A percentile compares a stretch with the other conserved stretches of the same genome.
phyloP scores from a whole-genome alignment of 2,329 filamentous ascomycete genomes.

The Colletotrichum endophyticum region DNA sequence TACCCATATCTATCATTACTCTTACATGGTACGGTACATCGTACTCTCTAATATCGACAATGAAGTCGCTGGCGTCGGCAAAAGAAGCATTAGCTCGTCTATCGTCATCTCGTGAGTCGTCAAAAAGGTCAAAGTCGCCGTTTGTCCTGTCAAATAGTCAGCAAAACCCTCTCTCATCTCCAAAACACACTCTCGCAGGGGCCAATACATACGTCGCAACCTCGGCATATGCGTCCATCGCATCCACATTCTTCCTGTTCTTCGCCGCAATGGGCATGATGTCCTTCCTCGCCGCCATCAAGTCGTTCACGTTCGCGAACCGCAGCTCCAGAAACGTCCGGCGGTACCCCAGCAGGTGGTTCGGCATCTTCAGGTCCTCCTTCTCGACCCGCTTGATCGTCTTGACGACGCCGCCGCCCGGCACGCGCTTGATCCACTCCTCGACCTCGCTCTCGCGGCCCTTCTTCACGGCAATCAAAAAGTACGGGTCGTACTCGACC shows the following conservation, averaged over 20 bases:
- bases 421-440: constrained; percentile 86
- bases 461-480: constrained; percentile 87
- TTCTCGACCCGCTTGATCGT: constrained; percentile 79
- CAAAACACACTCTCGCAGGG: not conserved
- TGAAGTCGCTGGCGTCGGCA: constrained; percentile 92
- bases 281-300: constrained; percentile 82
- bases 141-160: constrained; percentile 60
- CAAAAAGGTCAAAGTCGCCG: constrained; percentile 92
- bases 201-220: constrained; percentile 74
- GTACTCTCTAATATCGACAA: constrained; percentile 98
- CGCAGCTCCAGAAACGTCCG: constrained; percentile 85
- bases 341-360: constrained; percentile 90
- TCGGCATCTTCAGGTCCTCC: constrained; percentile 93
- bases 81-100: constrained; percentile 76
- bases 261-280: constrained; percentile 92
- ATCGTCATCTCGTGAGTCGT: constrained; percentile 82
- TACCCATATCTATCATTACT: constrained; percentile 94
- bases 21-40: constrained; percentile 99
- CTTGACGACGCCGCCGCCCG: constrained; percentile 83
- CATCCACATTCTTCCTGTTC: constrained; percentile 94
- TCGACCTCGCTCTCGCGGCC: constrained; percentile 92
- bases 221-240: constrained; percentile 98
- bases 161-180: not conserved
- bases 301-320: constrained; percentile 86
- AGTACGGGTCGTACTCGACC: constrained; percentile 95